phyloP scores from a whole-genome alignment of 805 yeast species.

The Kodamaea leandrae region DNA sequence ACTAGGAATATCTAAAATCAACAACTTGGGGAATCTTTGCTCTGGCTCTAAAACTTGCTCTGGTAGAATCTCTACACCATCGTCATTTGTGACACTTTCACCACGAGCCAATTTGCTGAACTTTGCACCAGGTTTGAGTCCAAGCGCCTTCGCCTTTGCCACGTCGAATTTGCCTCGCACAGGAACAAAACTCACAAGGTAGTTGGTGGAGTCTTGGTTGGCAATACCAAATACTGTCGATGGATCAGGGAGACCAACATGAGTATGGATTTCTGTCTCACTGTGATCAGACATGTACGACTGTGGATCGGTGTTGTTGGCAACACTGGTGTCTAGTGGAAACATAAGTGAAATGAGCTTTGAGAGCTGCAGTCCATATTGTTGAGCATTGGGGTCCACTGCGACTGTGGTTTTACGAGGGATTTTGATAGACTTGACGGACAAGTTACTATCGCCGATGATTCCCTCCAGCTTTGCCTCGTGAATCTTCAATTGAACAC shows the following conservation, averaged over 20 bases:
- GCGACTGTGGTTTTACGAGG: not conserved
- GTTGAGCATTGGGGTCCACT: not conserved
- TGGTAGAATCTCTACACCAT: slow-evolving; percentile 61
- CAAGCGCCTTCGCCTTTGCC: slow-evolving; percentile 61
- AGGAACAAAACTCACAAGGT: slow-evolving; percentile 63
- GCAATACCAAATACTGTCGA: slow-evolving; percentile 22
- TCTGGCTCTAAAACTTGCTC: slow-evolving; percentile 70
- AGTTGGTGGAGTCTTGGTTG: slow-evolving; percentile 54
- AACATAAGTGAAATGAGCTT: slow-evolving; percentile 54
- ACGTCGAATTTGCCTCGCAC: slow-evolving; percentile 75
- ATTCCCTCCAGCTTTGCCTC: slow-evolving; percentile 30
- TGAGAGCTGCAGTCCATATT: slow-evolving; percentile 19
- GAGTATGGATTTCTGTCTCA: slow-evolving; percentile 39
- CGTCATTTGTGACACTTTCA: slow-evolving; percentile 49
- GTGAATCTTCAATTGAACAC: slow-evolving; percentile 47
- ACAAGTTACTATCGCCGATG: slow-evolving; percentile 36
- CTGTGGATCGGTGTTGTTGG: slow-evolving; percentile 36
- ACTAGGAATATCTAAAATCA: slow-evolving; percentile 74
- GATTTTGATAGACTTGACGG: slow-evolving; percentile 38
- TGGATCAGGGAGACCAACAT: slow-evolving; percentile 31
- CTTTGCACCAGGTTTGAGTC: slow-evolving; percentile 63
- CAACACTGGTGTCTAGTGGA: slow-evolving; percentile 46
- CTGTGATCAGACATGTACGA: slow-evolving; percentile 38
- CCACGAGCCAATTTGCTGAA: slow-evolving; percentile 64
- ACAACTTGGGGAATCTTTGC: slow-evolving; percentile 54